phyloP scores from a whole-genome alignment of 2,329 filamentous ascomycete genomes.

The Coleophoma eucalyptorum region DNA sequence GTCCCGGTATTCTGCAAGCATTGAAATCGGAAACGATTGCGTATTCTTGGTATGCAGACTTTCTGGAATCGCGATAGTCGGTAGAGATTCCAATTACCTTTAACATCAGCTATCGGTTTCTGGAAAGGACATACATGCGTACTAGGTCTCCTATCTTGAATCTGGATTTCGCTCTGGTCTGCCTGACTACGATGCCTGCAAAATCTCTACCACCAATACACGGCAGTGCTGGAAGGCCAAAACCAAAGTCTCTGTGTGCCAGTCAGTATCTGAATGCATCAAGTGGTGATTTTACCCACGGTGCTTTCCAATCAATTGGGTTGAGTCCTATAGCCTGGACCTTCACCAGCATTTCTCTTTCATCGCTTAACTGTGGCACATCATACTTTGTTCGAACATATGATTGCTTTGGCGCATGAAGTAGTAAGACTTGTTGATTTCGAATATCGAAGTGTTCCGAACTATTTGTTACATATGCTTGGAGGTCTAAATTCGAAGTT shows the following conservation, averaged over 20 bases:
- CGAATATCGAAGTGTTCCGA: conserved; percentile 7
- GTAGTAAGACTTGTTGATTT: conserved; percentile 42
- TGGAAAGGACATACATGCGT: conserved; percentile 19
- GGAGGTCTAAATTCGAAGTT: background rate
- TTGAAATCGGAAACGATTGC: conserved; percentile 44
- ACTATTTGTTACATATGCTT: background rate
- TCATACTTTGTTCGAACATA: conserved; percentile 40
- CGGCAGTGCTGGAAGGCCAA: conserved; percentile 22
- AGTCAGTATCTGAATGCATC: conserved; percentile 56
- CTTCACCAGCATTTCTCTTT: conserved; percentile 59
- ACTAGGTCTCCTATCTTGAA: conserved; percentile 53
- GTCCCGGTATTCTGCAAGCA: conserved; percentile 20
- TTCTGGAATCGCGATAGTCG: conserved; percentile 25
- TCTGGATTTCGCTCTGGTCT: conserved; percentile 36
- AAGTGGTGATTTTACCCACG: conserved; percentile 69
- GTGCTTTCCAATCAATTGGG: conserved; percentile 77
- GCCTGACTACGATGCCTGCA: conserved; percentile 59
- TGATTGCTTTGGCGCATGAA: conserved; percentile 44
- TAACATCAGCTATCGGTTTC: conserved; percentile 21
- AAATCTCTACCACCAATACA: conserved; percentile 44
- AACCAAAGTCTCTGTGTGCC: conserved; percentile 39
- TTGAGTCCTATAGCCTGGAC: conserved; percentile 61
- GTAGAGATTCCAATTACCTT: conserved; percentile 25
- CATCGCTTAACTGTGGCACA: conserved; percentile 46
- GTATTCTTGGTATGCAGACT: conserved; percentile 32